Percentiles rank a stretch among this genome's conserved stretches.
Conservation (phyloP, 2,329 filamentous ascomycete genomes). For the Fusarium nematophilum region DNA sequence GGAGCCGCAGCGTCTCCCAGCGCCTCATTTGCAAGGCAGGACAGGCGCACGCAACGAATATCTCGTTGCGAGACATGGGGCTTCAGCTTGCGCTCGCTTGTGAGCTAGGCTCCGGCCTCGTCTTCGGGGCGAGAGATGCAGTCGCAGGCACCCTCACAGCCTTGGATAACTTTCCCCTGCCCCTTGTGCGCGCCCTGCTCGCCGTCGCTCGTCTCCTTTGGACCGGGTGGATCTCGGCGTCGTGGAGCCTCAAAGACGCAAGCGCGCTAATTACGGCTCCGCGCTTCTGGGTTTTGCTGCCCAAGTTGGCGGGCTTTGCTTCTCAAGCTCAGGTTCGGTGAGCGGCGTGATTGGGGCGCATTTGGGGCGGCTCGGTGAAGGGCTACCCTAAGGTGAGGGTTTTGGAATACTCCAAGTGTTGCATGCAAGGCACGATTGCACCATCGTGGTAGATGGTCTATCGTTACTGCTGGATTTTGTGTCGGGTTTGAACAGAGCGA, state of each 20-base stretch:
- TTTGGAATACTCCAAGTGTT: conserved; percentile 7
- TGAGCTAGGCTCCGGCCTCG: too few species aligned
- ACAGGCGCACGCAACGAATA: too few species aligned
- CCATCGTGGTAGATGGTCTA: too few species aligned
- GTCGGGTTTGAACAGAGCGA: too few species aligned
- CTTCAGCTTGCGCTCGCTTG: too few species aligned
- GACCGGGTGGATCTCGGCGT: conserved; percentile 41
- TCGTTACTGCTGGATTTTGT: too few species aligned
- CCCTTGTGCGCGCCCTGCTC: conserved; percentile 29
- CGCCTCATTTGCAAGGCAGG: conserved; percentile 10
- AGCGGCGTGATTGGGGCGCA: conserved; percentile 33
- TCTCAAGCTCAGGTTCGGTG: conserved; percentile 18
- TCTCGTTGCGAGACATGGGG: too few species aligned
- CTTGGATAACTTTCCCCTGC: conserved; percentile 6
- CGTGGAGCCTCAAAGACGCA: conserved; percentile 36
- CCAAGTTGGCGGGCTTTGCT: not conserved
- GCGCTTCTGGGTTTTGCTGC: conserved; percentile 27
- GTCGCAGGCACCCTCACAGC: too few species aligned
- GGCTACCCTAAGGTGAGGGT: conserved; percentile 9
- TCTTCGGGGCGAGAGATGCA: too few species aligned
- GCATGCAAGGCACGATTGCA: too few species aligned
- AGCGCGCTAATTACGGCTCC: conserved; percentile 41
- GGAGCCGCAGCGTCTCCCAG: conserved; percentile 30
- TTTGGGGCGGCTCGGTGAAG: conserved; percentile 17
- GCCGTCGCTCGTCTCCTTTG: conserved; percentile 34